Base-by-base conservation (phyloP, 345 rosid genomes). In the Salix exigua region DNA sequence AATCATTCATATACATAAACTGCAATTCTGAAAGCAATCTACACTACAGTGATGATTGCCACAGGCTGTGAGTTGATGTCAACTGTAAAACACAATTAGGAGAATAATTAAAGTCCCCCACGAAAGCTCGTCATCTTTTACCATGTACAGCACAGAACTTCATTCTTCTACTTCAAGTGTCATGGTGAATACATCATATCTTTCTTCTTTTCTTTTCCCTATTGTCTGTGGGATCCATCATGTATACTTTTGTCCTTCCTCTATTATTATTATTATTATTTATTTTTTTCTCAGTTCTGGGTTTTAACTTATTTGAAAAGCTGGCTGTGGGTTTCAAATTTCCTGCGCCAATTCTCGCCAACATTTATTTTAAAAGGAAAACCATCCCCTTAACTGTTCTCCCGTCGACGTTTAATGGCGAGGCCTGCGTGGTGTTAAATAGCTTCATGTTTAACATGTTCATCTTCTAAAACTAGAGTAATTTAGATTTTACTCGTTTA, bases 51-150 rank as follows among this genome's bases (percentile, higher is more conserved):
- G 51, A 16, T 21, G n/a, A 68, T 68, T 42, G 73, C 28, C 44
- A 31, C 46, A 70, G 75, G 42, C 63, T 70, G 23, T 71, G 75
- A 63, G 75, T 51, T 71, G 71, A 50, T 50, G 55, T 71, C 75
- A 50, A 53, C 72, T 77, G 75, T 37, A 71, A 77, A 64, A 65
- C 75, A 65, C 66, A 51, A 50, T 19, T 64, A 8, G 68, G 37
- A 48, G 70, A 51, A 21, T 23, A 28, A 23, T 58, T 64, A 9
- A 5, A 62, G 25, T 12, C 38, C 7, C 70, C 11, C 48, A 63
- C 37, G 38, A 71, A 71, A 71, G 50, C 75, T 46, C 18, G 26
- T 33, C 7, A 62, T 71, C 38, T 44, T 44, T 62, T 70, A 40
- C 69, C 1, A 61, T 8, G 25, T n/a, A 23, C 1, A 10, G 10